These are phyloP conservation scores for Articulospora tetracladia DNA, from an alignment of 495 filamentous ascomycete species.

Conservation along the genomic window DNA sequence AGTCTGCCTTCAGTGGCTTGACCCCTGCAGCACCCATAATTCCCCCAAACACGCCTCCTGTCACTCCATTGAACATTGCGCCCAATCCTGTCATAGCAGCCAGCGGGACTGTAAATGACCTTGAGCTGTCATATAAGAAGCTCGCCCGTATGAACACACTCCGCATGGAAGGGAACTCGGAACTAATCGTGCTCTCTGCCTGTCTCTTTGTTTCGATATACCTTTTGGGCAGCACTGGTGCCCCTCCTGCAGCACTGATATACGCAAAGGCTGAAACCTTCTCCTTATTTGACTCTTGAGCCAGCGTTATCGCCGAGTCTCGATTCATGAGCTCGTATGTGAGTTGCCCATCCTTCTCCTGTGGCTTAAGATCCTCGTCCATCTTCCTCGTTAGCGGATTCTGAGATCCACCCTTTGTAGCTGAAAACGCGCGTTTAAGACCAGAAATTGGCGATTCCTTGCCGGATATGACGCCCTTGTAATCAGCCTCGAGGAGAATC, in stretches of 20 bases:
- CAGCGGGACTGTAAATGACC: slow-evolving; percentile 79
- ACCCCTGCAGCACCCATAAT: slow-evolving; percentile 75
- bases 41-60: slow-evolving; percentile 67
- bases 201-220: slow-evolving; percentile 93
- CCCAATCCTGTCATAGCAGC: slow-evolving; percentile 68
- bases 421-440: slow-evolving; percentile 70
- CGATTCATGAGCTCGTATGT: slow-evolving; percentile 99
- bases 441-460: slow-evolving; percentile 72
- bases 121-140: slow-evolving; percentile 82
- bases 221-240: slow-evolving; percentile 73
- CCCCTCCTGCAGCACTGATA: slow-evolving; percentile 83
- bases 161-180: slow-evolving; percentile 68
- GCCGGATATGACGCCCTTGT: slow-evolving; percentile 87
- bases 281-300: slow-evolving; percentile 65
- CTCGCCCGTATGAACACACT: slow-evolving; percentile 79
- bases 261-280: slow-evolving; percentile 72
- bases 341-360: slow-evolving; percentile 67
- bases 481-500: slow-evolving; percentile 96
- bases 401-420: slow-evolving; percentile 56
- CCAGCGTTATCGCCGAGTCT: slow-evolving; percentile 79
- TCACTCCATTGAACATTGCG: slow-evolving; percentile 64
- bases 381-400: slow-evolving; percentile 58
- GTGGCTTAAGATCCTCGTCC: slow-evolving; percentile 56
- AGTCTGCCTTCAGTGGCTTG: slow-evolving; percentile 82
- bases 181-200: slow-evolving; percentile 75